A percentile compares a stretch with the other conserved stretches of the same genome.
These are phyloP conservation scores for Vanrija sp. DNA, from an alignment of 1,284 basidiomycete genomes.

Conservation along the genomic window DNA sequence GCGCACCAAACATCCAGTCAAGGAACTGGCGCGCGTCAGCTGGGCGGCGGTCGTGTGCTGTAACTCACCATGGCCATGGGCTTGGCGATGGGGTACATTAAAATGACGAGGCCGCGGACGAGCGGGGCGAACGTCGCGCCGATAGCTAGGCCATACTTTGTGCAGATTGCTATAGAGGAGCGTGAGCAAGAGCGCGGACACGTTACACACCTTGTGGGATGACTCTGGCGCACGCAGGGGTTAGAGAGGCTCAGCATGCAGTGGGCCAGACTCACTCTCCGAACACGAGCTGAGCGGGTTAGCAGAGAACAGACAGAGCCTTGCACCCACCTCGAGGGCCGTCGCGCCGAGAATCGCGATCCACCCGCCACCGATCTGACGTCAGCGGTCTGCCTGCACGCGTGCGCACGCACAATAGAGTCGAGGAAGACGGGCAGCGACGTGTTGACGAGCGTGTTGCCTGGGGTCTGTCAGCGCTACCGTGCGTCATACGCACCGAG, in stretches of 20 bases:
- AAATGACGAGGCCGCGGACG: slow-evolving; percentile 48
- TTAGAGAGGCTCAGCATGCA: neutral
- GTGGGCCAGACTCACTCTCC: slow-evolving; percentile 14
- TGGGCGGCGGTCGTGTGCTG: slow-evolving; percentile 18
- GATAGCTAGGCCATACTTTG: slow-evolving; percentile 52
- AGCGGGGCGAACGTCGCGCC: slow-evolving; percentile 53
- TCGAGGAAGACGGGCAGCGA: slow-evolving; percentile 53
- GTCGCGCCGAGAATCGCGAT: slow-evolving; percentile 35
- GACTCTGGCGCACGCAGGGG: slow-evolving; percentile 27
- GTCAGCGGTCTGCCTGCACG: slow-evolving; percentile 1
- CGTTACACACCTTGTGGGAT: slow-evolving; percentile 38
- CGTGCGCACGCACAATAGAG: slow-evolving; percentile 29
- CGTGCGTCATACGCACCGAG: slow-evolving; percentile 33
- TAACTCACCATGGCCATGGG: slow-evolving; percentile 42
- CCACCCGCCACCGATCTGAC: slow-evolving; percentile 44
- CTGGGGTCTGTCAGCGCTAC: slow-evolving; percentile 20
- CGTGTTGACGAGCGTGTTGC: slow-evolving; percentile 54
- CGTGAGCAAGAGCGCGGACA: neutral
- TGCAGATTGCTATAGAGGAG: slow-evolving; percentile 49
- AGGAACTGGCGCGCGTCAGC: slow-evolving; percentile 27
- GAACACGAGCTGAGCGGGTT: slow-evolving; percentile 18
- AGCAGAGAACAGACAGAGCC: neutral
- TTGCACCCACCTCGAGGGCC: slow-evolving; percentile 24
- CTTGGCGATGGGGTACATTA: slow-evolving; percentile 51
- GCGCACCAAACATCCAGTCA: slow-evolving; percentile 52